A percentile compares a stretch with the other conserved stretches of the same genome.
These are phyloP conservation scores for Trematosphaeria pertusa DNA, from an alignment of 2,329 filamentous ascomycete genomes.

Conservation along the genomic window DNA sequence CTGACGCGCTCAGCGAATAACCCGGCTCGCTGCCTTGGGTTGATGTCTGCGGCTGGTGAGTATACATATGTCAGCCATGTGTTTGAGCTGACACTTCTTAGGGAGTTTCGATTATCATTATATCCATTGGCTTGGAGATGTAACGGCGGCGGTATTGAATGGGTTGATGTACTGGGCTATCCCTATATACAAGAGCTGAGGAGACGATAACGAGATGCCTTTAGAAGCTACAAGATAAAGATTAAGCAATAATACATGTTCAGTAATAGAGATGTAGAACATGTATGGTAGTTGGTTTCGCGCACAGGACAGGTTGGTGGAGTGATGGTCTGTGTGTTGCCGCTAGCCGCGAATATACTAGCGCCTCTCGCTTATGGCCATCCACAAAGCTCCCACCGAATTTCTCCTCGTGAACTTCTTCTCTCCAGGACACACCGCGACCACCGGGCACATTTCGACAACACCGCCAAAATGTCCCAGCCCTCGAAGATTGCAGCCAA, in stretches of 20 bases:
- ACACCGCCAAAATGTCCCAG: conserved; percentile 64
- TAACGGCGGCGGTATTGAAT: conserved; percentile 41
- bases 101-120: conserved; percentile 43
- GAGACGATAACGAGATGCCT: background rate
- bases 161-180: conserved; percentile 39
- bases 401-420: conserved; percentile 17
- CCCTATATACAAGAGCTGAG: conserved; percentile 29
- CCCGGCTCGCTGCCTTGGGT: conserved; percentile 44
- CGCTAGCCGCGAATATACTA: conserved; percentile 5
- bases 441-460: too few species aligned
- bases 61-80: background rate
- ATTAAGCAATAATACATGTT: background rate
- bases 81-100: too few species aligned
- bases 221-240: background rate
- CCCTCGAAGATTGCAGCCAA: conserved; percentile 94
- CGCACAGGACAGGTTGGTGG: too few species aligned
- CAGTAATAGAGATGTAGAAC: background rate
- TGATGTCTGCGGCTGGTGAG: conserved; percentile 39
- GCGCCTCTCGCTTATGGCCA: conserved; percentile 15
- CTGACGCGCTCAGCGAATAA: conserved; percentile 35
- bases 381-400: conserved; percentile 11
- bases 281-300: too few species aligned
- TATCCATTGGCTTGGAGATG: conserved; percentile 40
- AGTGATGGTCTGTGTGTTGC: too few species aligned
- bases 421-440: conserved; percentile 26